Evolutionary conservation across 345 rosid species (phyloP).

Genomic region (Abelmoschus esculentus): DNA sequence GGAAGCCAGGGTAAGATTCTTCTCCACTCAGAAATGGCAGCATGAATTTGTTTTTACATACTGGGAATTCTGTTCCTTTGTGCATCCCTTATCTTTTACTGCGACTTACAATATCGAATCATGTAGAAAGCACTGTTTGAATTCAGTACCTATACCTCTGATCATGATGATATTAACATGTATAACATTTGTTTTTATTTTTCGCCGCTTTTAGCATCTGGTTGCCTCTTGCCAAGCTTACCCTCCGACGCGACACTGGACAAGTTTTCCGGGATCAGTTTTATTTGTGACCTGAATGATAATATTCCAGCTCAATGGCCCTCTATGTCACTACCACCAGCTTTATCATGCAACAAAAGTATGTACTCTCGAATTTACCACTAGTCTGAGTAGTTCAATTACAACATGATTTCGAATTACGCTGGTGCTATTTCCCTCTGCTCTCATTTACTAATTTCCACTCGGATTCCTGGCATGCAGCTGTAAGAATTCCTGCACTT

Average conservation of each 20-base stretch:
- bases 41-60: neutral
- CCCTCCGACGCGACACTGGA: constrained; percentile 95
- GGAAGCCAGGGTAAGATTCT: constrained; percentile 55
- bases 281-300: constrained; percentile 94
- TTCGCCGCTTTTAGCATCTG: constrained; percentile 46
- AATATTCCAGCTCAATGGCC: constrained; percentile 97
- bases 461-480: constrained; percentile 31
- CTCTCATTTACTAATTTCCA: neutral
- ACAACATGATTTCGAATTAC: neutral
- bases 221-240: constrained; percentile 92
- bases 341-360: constrained; percentile 81
- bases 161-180: neutral
- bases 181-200: constrained; percentile 11
- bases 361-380: neutral
- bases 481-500: constrained; percentile 79
- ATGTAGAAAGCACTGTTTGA: neutral
- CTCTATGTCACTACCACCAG: constrained; percentile 38
- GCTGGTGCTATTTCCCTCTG: neutral
- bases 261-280: constrained; percentile 66
- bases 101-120: neutral
- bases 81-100: neutral
- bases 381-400: neutral
- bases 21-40: neutral
- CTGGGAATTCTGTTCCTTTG: neutral
- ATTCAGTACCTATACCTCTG: neutral